Evolutionary conservation across 768 basidiomycete species (phyloP).

Genomic region (Harrya chromipes): DNA sequence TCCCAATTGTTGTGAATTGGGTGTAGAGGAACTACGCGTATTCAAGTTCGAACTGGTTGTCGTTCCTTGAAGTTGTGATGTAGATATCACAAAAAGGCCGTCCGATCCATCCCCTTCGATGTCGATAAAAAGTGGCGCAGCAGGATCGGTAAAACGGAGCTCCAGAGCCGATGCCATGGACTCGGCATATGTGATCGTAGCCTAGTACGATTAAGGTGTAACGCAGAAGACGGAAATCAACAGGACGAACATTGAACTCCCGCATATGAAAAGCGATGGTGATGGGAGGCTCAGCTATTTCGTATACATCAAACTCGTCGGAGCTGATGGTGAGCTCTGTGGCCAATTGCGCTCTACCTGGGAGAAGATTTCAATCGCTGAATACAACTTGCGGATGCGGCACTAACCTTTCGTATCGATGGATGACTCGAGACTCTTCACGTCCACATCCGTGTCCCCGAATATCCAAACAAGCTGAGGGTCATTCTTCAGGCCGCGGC

Average conservation of each 20-base stretch:
- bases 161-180: slow-evolving; percentile 61
- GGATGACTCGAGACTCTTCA: slow-evolving; percentile 66
- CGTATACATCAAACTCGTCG: slow-evolving; percentile 80
- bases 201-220: slow-evolving; percentile 42
- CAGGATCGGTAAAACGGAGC: slow-evolving; percentile 73
- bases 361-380: background rate
- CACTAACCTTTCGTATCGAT: slow-evolving; percentile 59
- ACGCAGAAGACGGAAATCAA: background rate
- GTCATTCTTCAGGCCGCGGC: slow-evolving; percentile 62
- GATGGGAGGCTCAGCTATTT: slow-evolving; percentile 58
- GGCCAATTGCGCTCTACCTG: slow-evolving; percentile 61
- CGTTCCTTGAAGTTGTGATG: slow-evolving; percentile 52
- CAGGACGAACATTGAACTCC: slow-evolving; percentile 67
- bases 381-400: background rate
- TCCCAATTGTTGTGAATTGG: slow-evolving; percentile 6
- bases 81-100: slow-evolving; percentile 75
- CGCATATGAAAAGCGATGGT: slow-evolving; percentile 77
- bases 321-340: slow-evolving; percentile 75
- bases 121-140: slow-evolving; percentile 72
- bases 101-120: slow-evolving; percentile 66
- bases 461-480: slow-evolving; percentile 85
- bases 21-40: slow-evolving; percentile 17
- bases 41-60: slow-evolving; percentile 16
- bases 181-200: slow-evolving; percentile 78
- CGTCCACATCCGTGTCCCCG: slow-evolving; percentile 58